Percentiles rank a stretch among this genome's conserved stretches.
Conservation (phyloP, 768 basidiomycete species). For the Hericium coralloides region DNA sequence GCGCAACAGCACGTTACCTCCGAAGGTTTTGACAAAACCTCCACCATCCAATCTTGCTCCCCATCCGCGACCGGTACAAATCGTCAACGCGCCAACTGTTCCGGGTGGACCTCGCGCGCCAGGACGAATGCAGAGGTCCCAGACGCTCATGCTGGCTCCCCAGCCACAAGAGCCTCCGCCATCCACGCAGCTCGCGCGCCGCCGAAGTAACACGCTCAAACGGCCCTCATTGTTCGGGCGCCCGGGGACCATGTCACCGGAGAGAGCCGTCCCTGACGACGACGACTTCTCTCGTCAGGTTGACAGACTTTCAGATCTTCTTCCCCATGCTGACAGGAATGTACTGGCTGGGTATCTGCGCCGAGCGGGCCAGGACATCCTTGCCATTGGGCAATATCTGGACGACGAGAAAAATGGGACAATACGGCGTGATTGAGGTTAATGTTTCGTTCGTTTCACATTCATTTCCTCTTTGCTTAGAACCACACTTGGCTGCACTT, state of each 20-base stretch:
- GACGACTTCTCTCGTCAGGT: constrained; percentile 60
- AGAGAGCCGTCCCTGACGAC: constrained; percentile 11
- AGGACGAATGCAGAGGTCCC: constrained; percentile 50
- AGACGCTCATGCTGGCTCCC: constrained; percentile 47
- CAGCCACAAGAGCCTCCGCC: constrained; percentile 30
- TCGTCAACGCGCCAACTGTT: constrained; percentile 38
- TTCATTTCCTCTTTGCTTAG: neutral
- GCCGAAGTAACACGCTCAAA: constrained; percentile 14
- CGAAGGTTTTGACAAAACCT: constrained; percentile 29
- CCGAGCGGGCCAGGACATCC: constrained; percentile 68
- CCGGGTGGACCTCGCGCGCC: constrained; percentile 70
- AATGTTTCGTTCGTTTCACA: constrained; percentile 5
- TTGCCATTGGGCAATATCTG: constrained; percentile 81
- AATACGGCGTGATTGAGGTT: constrained; percentile 28
- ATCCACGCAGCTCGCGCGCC: constrained; percentile 18
- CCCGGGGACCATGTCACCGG: constrained; percentile 5
- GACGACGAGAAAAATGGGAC: constrained; percentile 77
- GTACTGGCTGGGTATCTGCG: constrained; percentile 66
- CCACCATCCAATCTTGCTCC: constrained; percentile 25
- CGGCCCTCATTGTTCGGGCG: constrained; percentile 25
- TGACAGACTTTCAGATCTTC: constrained; percentile 57
- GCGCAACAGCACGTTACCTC: constrained; percentile 22
- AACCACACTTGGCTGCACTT: neutral
- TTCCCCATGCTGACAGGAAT: constrained; percentile 63
- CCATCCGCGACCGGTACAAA: constrained; percentile 23